phyloP scores from a whole-genome alignment of 306 rosid species.

The Pyrus betulifolia region DNA sequence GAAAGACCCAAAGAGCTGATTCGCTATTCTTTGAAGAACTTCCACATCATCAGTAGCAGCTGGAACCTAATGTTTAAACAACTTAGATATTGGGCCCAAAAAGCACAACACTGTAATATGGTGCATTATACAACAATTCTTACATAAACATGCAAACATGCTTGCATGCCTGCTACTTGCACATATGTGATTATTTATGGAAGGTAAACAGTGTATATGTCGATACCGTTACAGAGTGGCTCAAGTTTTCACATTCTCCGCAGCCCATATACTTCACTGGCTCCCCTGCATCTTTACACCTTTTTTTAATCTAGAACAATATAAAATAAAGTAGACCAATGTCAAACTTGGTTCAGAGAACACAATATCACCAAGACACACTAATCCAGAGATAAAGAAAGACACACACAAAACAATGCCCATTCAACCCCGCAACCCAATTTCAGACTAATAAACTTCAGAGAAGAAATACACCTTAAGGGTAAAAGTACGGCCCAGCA shows the following conservation, averaged over 20 bases:
- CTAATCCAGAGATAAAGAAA: constrained; percentile 12
- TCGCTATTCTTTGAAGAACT: constrained; percentile 72
- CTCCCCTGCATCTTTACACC: constrained; percentile 73
- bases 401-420: background rate
- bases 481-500: constrained; percentile 75
- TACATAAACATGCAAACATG: background rate
- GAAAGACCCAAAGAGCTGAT: constrained; percentile 69
- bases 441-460: constrained; percentile 7
- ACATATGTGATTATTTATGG: background rate
- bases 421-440: background rate
- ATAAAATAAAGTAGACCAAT: constrained; percentile 4
- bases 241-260: constrained; percentile 93
- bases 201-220: constrained; percentile 9
- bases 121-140: background rate
- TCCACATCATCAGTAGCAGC: constrained; percentile 79
- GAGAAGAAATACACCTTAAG: constrained; percentile 52
- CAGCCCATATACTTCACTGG: constrained; percentile 89
- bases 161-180: background rate
- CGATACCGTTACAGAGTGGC: constrained; percentile 77
- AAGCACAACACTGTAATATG: constrained; percentile 3
- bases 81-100: constrained; percentile 18
- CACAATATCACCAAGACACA: background rate
- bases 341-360: constrained; percentile 5
- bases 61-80: constrained; percentile 52
- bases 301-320: constrained; percentile 63